A percentile compares a stretch with the other conserved stretches of the same genome.
These are phyloP conservation scores for Epichloe coenophiala DNA, from an alignment of 2,329 filamentous ascomycete species.

Conservation along the genomic window DNA sequence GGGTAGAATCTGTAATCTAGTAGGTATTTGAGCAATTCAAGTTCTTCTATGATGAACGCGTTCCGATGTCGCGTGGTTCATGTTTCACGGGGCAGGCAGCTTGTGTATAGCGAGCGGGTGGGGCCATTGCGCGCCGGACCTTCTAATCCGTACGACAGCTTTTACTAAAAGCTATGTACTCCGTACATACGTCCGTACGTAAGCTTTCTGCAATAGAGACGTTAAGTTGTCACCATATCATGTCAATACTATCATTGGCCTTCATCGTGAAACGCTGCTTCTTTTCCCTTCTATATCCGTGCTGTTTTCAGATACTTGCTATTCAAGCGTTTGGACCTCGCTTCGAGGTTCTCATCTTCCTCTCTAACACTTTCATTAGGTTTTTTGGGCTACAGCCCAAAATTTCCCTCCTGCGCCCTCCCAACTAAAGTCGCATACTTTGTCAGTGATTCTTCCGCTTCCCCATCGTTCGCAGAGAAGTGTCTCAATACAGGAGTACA, in stretches of 20 bases:
- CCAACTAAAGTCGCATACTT: background rate
- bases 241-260: background rate
- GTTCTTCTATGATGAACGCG: no score
- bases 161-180: no score
- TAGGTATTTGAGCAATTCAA: no score
- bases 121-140: no score
- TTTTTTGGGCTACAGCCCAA: background rate
- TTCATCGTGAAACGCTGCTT: conserved; percentile 4
- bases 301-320: conserved; percentile 14
- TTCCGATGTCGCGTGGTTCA: no score
- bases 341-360: conserved; percentile 5
- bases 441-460: background rate
- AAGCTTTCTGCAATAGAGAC: no score
- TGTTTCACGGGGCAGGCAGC: no score
- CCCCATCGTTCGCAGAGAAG: background rate
- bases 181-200: no score
- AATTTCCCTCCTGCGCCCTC: background rate
- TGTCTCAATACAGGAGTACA: background rate
- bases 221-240: background rate
- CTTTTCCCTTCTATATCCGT: conserved; percentile 10
- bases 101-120: no score
- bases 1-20: no score
- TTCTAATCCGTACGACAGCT: no score
- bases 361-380: conserved; percentile 3
- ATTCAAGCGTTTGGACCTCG: conserved; percentile 12